Conservation (phyloP, 2,329 filamentous ascomycete genomes). For the Hypoxylon rubiginosum region DNA sequence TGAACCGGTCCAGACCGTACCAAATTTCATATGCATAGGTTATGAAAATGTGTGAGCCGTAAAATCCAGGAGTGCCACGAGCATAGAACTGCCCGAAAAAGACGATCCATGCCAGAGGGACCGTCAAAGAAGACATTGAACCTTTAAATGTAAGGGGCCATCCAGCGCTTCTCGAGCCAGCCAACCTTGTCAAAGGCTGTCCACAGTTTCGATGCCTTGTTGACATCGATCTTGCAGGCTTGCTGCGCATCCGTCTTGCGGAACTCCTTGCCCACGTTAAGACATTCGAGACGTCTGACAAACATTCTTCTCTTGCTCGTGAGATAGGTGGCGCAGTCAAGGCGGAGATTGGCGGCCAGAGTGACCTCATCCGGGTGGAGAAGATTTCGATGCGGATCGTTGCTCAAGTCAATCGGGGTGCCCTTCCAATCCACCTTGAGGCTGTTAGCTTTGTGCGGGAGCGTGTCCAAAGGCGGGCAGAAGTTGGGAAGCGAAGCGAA, state of each 20-base stretch:
- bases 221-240: conserved; percentile 98
- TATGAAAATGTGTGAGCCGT: conserved; percentile 15
- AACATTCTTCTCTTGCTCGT: conserved; percentile 96
- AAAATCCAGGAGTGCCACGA: conserved; percentile 6
- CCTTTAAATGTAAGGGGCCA: conserved; percentile 54
- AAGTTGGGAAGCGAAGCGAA: conserved; percentile 79
- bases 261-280: conserved; percentile 82
- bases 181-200: conserved; percentile 87
- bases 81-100: background rate
- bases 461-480: conserved; percentile 76
- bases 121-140: conserved; percentile 4
- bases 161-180: conserved; percentile 75
- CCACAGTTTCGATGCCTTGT: conserved; percentile 96
- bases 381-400: conserved; percentile 76
- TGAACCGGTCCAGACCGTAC: conserved; percentile 12
- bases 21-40: conserved; percentile 26
- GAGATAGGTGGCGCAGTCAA: conserved; percentile 89
- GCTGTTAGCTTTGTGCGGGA: conserved; percentile 75
- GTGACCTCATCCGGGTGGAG: conserved; percentile 84
- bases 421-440: conserved; percentile 93
- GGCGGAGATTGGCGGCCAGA: conserved; percentile 82
- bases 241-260: conserved; percentile 96
- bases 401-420: conserved; percentile 79
- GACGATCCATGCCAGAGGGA: conserved; percentile 45
- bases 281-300: conserved; percentile 76